Evolutionary conservation across 1,139 yeast genomes (phyloP).

Genomic region (Kodamaea sp.): DNA sequence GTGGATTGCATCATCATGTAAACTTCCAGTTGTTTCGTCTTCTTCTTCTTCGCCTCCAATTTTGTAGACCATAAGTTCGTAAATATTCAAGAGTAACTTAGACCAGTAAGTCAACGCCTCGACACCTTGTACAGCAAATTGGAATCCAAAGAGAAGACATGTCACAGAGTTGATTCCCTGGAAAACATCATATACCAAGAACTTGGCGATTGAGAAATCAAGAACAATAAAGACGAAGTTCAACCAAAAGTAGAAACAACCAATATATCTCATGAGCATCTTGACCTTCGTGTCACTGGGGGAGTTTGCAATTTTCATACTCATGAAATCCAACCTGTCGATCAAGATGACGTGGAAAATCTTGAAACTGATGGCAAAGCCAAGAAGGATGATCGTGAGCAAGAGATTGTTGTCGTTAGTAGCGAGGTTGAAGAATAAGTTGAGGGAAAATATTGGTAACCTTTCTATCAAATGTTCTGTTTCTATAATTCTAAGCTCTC

Average conservation of each 20-base stretch:
- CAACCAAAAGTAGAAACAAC: constrained; percentile 28
- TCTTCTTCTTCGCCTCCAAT: constrained; percentile 9
- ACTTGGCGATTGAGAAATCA: constrained; percentile 55
- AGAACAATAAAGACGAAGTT: constrained; percentile 43
- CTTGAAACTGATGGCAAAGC: constrained; percentile 55
- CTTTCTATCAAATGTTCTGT: constrained; percentile 52
- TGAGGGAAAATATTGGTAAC: constrained; percentile 58
- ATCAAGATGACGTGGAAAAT: constrained; percentile 73
- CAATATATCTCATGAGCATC: constrained; percentile 23
- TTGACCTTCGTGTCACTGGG: constrained; percentile 32
- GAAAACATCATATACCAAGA: constrained; percentile 61
- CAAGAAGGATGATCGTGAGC: constrained; percentile 43
- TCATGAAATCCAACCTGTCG: constrained; percentile 62
- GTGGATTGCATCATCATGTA: background rate
- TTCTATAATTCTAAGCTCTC: constrained; percentile 74
- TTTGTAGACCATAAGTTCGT: constrained; percentile 50
- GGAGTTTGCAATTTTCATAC: constrained; percentile 35
- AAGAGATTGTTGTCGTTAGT: constrained; percentile 57
- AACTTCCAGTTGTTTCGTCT: too few species aligned
- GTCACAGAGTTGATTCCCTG: constrained; percentile 52
- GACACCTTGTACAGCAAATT: constrained; percentile 65
- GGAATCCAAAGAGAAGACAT: constrained; percentile 70
- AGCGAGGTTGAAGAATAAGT: constrained; percentile 64
- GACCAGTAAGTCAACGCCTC: constrained; percentile 51
- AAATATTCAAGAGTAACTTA: constrained; percentile 54